Conservation (phyloP, 192 early-diverging fungal species). For the Funneliformis mosseae region DNA sequence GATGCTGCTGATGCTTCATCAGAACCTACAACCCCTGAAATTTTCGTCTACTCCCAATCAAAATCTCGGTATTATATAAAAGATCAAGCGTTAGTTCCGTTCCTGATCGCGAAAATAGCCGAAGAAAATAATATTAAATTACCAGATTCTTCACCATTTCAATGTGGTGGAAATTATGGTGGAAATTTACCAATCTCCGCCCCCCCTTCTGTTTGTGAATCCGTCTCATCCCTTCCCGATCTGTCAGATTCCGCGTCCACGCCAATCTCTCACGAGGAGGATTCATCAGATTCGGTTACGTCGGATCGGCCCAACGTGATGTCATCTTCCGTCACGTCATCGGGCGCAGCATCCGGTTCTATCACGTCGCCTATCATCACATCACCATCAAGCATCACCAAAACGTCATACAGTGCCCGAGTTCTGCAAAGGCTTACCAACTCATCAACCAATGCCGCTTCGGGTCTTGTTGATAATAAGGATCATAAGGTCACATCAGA, state of each 20-base stretch:
- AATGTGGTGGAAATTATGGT: not conserved
- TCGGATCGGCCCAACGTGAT: not conserved
- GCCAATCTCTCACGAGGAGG: not conserved
- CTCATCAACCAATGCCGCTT: not conserved
- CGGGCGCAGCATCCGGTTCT: not conserved
- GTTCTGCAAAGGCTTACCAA: not conserved
- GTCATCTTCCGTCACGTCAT: not conserved
- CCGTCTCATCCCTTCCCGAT: not conserved
- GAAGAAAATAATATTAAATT: constrained; percentile 1
- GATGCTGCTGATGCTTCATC: not conserved
- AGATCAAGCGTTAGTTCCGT: not conserved
- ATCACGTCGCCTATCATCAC: not conserved
- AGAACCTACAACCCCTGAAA: not conserved
- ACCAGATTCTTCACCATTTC: not conserved
- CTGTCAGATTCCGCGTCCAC: not conserved
- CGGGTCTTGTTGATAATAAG: too few relatives aligned
- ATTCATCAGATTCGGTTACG: not conserved
- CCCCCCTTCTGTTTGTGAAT: not conserved
- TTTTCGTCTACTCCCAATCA: too few relatives aligned
- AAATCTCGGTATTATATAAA: not conserved
- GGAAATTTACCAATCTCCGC: not conserved
- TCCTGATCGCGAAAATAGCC: not conserved
- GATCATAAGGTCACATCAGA: too few relatives aligned
- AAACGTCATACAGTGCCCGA: not conserved
- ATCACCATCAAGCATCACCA: not conserved